Base-by-base conservation (phyloP, 1,284 basidiomycete species). In the Polyporus tsugae region DNA sequence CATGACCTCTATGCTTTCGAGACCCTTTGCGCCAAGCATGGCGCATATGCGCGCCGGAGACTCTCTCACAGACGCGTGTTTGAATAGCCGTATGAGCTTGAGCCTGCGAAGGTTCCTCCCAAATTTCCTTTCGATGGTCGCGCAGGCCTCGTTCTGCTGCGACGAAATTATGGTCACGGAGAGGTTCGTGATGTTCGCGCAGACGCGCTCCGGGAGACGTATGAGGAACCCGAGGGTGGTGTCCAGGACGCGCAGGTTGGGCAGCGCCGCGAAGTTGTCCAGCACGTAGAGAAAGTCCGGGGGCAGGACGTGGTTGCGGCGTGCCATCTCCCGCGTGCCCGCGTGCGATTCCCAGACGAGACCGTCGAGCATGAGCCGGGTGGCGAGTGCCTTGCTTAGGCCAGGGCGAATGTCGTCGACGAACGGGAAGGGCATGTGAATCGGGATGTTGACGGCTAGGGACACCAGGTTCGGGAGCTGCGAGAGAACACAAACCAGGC, bases 371-470 rank as follows among this genome's bases (percentile, higher is more conserved):
- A 49, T 49, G 22, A 49, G 46, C 46, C 5, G 46, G 46, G 46
- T 49, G 22, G 46, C 46, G 46, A 49, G 46, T 22, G 46, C 46
- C 46, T 49, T 49, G 46, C 46, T 49, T 49, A 25, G 46, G 46
- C 46, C 10, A 5, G 46, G 22, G 5, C 46, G 22, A 22, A 49
- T 25, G 22, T 9, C 22, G 10, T 49, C 46, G 46, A 49, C 46
- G 46, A 49, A 49, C 2, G 46, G 46, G 46, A 49, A 49, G 22
- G 46, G 46, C 46, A 49, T 49, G 22, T 49, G 46, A 0, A 49
- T 49, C 0, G 46, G 46, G 9, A 49, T 22, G 22, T 25, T 49
- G n/a, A 49, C 13, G 9, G 46, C 25, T 5, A 49, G 46, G 4
- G 46, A 25, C 22, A 49, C 22, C 6, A 49, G 46, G 46, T 49